Conservation (phyloP, 2,329 filamentous ascomycete species). For the Zarea fungicola region DNA sequence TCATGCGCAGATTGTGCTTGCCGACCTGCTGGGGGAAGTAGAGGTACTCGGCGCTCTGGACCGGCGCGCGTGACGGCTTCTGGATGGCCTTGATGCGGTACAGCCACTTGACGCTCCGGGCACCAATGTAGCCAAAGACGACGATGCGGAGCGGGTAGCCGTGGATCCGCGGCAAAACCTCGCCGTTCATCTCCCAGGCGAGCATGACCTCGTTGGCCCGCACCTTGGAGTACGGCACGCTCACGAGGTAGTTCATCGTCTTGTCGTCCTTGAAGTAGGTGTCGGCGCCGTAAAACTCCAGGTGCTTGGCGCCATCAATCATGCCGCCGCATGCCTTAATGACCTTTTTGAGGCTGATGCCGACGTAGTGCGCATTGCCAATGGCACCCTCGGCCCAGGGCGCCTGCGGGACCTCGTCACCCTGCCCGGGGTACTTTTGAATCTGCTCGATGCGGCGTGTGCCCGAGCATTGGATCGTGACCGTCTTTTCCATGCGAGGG, state of each 20-base stretch:
- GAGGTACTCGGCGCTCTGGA: constrained; percentile 61
- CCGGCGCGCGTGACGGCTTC: constrained; percentile 51
- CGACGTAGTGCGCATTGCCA: constrained; percentile 57
- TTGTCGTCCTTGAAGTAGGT: constrained; percentile 67
- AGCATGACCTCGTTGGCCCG: constrained; percentile 62
- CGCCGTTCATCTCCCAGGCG: constrained; percentile 67
- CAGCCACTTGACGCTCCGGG: constrained; percentile 59
- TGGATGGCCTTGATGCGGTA: constrained; percentile 57
- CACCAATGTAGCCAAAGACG: constrained; percentile 63
- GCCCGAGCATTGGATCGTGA: constrained; percentile 64
- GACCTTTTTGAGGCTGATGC: constrained; percentile 62
- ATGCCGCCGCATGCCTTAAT: constrained; percentile 66
- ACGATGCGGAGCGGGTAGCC: constrained; percentile 59
- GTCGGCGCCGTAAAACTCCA: constrained; percentile 66
- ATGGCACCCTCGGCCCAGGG: constrained; percentile 65
- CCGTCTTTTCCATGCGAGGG: constrained; percentile 51
- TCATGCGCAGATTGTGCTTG: constrained; percentile 58
- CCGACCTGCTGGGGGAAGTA: constrained; percentile 65
- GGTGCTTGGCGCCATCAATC: constrained; percentile 47
- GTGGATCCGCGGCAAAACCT: constrained; percentile 56
- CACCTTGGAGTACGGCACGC: constrained; percentile 63
- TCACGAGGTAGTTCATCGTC: constrained; percentile 62
- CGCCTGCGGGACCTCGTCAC: constrained; percentile 53
- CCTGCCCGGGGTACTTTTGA: constrained; percentile 57
- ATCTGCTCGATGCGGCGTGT: constrained; percentile 68